A percentile compares a stretch with the other conserved stretches of the same genome.
These are phyloP conservation scores for Plantago major DNA, from an alignment of 257 asterid species.

Conservation along the genomic window DNA sequence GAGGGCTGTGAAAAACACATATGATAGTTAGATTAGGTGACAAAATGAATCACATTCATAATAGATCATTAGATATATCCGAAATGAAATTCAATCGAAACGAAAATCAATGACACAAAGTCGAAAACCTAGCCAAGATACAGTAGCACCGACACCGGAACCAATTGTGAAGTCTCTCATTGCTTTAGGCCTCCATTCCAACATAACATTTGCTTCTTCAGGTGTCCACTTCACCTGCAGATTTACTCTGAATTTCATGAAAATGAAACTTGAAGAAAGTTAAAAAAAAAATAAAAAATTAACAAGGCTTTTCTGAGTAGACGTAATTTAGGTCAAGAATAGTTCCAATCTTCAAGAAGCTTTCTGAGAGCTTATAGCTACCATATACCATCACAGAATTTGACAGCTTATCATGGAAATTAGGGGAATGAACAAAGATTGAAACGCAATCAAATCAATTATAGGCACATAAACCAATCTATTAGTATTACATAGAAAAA, in stretches of 20 bases:
- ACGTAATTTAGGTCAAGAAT: too few species aligned
- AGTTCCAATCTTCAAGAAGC: slow-evolving; percentile 8
- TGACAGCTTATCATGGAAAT: neutral
- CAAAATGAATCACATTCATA: neutral
- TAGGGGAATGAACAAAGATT: neutral
- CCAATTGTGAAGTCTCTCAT: slow-evolving; percentile 38
- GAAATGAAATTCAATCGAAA: neutral
- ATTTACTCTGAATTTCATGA: slow-evolving; percentile 3
- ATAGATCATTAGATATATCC: too few species aligned
- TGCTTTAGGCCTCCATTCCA: slow-evolving; percentile 33
- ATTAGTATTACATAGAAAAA: too few species aligned
- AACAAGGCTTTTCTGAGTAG: too few species aligned
- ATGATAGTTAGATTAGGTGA: neutral
- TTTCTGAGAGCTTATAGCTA: slow-evolving; percentile 7
- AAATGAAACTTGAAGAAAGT: neutral
- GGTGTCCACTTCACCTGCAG: slow-evolving; percentile 44
- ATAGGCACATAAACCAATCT: too few species aligned
- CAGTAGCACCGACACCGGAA: slow-evolving; percentile 28
- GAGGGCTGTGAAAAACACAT: neutral
- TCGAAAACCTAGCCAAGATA: slow-evolving; percentile 58
- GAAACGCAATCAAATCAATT: neutral
- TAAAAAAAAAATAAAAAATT: neutral
- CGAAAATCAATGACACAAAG: neutral
- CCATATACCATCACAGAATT: neutral
- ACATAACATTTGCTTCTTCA: slow-evolving; percentile 42